phyloP scores from a whole-genome alignment of 1,139 yeast species.

The Kurtzmaniella natalensis region DNA sequence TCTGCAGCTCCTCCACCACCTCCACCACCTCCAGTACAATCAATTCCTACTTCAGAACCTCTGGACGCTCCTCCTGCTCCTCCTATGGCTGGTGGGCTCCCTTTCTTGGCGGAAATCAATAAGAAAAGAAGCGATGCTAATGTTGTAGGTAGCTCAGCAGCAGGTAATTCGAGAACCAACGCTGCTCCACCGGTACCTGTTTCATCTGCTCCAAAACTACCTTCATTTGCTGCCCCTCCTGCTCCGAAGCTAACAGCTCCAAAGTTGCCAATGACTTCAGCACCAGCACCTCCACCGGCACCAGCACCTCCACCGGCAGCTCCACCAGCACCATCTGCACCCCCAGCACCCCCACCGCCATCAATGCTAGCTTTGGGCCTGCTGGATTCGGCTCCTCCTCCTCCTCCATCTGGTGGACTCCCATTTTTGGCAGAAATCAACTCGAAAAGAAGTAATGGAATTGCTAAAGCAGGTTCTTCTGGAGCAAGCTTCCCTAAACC shows the following conservation, averaged over 20 bases:
- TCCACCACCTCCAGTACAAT: too few species aligned
- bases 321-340: conserved; percentile 13
- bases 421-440: conserved; percentile 43
- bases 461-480: conserved; percentile 25
- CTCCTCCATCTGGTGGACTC: conserved; percentile 25
- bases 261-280: conserved; percentile 4
- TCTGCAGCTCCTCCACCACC: conserved; percentile 15
- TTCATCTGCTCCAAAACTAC: conserved; percentile 6
- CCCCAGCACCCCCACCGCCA: conserved; percentile 17
- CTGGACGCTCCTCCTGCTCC: conserved; percentile 12
- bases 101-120: conserved; percentile 55
- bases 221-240: conserved; percentile 12
- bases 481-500: conserved; percentile 13
- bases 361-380: conserved; percentile 3
- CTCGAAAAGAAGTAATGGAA: conserved; percentile 32
- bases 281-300: conserved; percentile 10
- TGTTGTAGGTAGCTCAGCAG: conserved; percentile 57
- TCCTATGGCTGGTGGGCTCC: conserved; percentile 27
- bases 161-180: conserved; percentile 1
- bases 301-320: conserved; percentile 12
- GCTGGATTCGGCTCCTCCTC: conserved; percentile 8
- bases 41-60: conserved; percentile 13
- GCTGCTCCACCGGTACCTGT: conserved; percentile 9
- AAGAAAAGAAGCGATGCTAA: conserved; percentile 50
- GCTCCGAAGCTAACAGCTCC: conserved; percentile 5